These are phyloP conservation scores for Phytophthora idaei DNA, from an alignment of 352 stramenopile species.

Conservation along the genomic window DNA sequence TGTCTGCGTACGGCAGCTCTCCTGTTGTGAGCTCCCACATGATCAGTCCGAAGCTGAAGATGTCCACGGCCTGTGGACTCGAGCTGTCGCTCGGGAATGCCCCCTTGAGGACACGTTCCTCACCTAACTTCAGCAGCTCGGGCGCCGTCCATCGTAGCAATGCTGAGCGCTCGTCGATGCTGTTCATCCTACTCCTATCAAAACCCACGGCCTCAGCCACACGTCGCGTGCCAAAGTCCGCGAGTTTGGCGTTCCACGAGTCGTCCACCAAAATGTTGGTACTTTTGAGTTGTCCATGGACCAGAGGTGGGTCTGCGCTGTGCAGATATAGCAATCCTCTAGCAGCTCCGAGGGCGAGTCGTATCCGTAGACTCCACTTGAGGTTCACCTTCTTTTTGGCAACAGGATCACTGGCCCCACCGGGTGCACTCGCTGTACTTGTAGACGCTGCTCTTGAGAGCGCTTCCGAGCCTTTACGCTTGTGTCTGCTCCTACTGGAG, in stretches of 20 bases:
- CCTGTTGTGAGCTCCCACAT: conserved; percentile 89
- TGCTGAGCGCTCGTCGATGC: conserved; percentile 58
- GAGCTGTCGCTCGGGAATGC: conserved; percentile 50
- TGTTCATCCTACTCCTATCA: conserved; percentile 63
- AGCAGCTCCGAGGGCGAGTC: conserved; percentile 79
- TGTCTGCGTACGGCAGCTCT: conserved; percentile 77
- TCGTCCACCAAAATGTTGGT: conserved; percentile 90
- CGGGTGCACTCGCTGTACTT: conserved; percentile 28
- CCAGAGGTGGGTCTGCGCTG: conserved; percentile 81
- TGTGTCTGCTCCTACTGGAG: conserved; percentile 33
- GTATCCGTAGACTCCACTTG: conserved; percentile 83
- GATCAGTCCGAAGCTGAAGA: conserved; percentile 89
- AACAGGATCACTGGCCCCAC: conserved; percentile 13
- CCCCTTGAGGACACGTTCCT: conserved; percentile 74
- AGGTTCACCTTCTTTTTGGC: conserved; percentile 68
- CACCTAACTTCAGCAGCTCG: conserved; percentile 79
- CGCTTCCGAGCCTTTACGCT: conserved; percentile 35
- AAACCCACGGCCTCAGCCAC: conserved; percentile 83
- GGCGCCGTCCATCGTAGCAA: conserved; percentile 81
- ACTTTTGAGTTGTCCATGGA: conserved; percentile 89
- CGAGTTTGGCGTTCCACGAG: conserved; percentile 90
- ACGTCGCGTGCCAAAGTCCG: conserved; percentile 83
- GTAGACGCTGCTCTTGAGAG: conserved; percentile 16
- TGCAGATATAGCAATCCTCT: conserved; percentile 85
- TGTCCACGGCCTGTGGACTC: conserved; percentile 80